These are phyloP conservation scores for Ascobolus immersus DNA, from an alignment of 495 filamentous ascomycete genomes.

Conservation along the genomic window DNA sequence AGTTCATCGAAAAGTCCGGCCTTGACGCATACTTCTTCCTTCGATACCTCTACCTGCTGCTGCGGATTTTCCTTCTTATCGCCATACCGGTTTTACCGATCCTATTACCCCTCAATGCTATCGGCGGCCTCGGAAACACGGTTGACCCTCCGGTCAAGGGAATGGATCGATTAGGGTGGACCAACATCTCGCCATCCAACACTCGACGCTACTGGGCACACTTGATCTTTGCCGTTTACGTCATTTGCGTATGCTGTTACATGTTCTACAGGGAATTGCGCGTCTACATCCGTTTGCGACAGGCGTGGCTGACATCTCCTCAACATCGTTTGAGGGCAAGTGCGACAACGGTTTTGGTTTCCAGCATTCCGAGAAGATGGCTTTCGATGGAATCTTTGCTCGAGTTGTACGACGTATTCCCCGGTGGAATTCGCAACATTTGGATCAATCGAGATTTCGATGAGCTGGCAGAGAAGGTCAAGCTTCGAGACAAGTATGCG, in stretches of 20 bases:
- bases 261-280: constrained; percentile 70
- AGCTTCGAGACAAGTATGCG: constrained; percentile 45
- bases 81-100: constrained; percentile 59
- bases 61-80: constrained; percentile 74
- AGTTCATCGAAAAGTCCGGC: constrained; percentile 83
- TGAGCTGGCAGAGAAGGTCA: constrained; percentile 64
- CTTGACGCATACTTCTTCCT: constrained; percentile 97
- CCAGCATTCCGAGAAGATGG: constrained; percentile 72
- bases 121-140: constrained; percentile 36
- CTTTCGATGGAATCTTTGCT: constrained; percentile 53
- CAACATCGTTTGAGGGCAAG: constrained; percentile 88
- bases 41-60: constrained; percentile 74
- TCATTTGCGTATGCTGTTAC: constrained; percentile 61
- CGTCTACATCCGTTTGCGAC: constrained; percentile 80
- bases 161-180: constrained; percentile 62
- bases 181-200: constrained; percentile 52
- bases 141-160: constrained; percentile 27
- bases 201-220: constrained; percentile 72
- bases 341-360: constrained; percentile 83
- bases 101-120: constrained; percentile 58
- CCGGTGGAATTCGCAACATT: constrained; percentile 82
- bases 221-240: constrained; percentile 51
- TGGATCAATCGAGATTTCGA: constrained; percentile 86
- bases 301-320: constrained; percentile 83
- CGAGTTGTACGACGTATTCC: constrained; percentile 85